Percentiles rank a stretch among this genome's conserved stretches.
These are phyloP conservation scores for Fusarium miscanthi DNA, from an alignment of 2,329 filamentous ascomycete species.

Conservation along the genomic window DNA sequence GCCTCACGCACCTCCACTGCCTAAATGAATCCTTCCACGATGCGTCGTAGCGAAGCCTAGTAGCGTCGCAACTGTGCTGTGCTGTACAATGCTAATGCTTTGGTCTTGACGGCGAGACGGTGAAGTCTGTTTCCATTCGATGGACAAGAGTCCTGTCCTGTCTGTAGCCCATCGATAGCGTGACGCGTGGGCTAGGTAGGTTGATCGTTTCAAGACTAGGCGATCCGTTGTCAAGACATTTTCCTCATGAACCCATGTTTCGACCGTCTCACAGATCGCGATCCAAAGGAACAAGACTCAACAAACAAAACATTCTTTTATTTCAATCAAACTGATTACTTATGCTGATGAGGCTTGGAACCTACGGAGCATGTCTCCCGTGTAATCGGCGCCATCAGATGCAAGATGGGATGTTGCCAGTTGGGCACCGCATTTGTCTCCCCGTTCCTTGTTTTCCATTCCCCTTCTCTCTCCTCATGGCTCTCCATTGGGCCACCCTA, in stretches of 20 bases:
- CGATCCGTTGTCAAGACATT: conserved; percentile 28
- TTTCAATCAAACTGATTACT: conserved; percentile 15
- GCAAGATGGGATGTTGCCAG: conserved; percentile 9
- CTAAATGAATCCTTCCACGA: conserved; percentile 10
- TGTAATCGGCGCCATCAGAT: conserved; percentile 12
- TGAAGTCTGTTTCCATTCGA: conserved; percentile 15
- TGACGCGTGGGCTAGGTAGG: conserved; percentile 26
- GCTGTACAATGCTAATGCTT: neutral
- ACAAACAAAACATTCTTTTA: conserved; percentile 3
- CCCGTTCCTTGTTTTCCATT: conserved; percentile 36
- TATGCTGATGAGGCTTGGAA: neutral
- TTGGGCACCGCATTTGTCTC: conserved; percentile 19
- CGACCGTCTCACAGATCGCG: conserved; percentile 24
- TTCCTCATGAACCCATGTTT: conserved; percentile 24
- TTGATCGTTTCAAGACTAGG: conserved; percentile 31
- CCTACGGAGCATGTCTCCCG: conserved; percentile 32
- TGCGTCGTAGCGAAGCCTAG: neutral
- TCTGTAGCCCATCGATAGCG: conserved; percentile 28
- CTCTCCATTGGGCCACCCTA: neutral
- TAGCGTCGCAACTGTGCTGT: neutral
- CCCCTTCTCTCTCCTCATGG: neutral
- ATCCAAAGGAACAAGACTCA: conserved; percentile 16
- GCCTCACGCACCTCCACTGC: conserved; percentile 1
- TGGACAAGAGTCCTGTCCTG: conserved; percentile 6
- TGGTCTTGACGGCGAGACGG: conserved; percentile 15